Conservation (phyloP, 2,329 filamentous ascomycete genomes). For the Epichloe gansuensis region DNA sequence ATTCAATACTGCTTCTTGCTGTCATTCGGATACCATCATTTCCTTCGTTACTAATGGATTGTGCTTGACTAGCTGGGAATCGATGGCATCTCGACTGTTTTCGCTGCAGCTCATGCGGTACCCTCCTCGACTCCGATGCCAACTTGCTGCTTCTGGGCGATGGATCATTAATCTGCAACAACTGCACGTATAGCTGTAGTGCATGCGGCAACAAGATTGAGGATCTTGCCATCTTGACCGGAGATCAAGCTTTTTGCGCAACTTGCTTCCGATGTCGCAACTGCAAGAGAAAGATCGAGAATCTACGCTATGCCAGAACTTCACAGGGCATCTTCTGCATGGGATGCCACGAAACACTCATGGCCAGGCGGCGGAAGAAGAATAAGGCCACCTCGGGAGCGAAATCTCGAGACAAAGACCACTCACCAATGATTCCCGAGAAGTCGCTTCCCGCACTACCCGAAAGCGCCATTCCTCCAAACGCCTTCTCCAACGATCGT, state of each 20-base stretch:
- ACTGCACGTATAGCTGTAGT: conserved; percentile 97
- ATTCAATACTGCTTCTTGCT: too few species aligned
- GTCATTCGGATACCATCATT: neutral
- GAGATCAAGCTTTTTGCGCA: conserved; percentile 94
- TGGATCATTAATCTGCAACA: conserved; percentile 96
- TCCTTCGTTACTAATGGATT: conserved; percentile 11
- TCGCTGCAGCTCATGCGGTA: conserved; percentile 89
- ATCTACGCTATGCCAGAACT: conserved; percentile 90
- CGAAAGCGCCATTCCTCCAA: conserved; percentile 54
- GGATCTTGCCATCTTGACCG: conserved; percentile 91
- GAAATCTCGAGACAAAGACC: conserved; percentile 51
- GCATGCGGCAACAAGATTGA: conserved; percentile 97
- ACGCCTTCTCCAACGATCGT: conserved; percentile 49
- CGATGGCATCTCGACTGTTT: conserved; percentile 99
- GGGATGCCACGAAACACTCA: conserved; percentile 93
- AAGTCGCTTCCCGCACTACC: conserved; percentile 90
- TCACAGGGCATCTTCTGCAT: conserved; percentile 99
- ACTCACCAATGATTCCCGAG: conserved; percentile 61
- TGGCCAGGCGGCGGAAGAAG: conserved; percentile 84
- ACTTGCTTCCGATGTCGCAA: conserved; percentile 96
- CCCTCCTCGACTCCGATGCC: conserved; percentile 92
- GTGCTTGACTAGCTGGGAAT: conserved; percentile 57
- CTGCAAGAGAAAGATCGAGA: conserved; percentile 98
- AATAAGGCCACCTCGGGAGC: conserved; percentile 52
- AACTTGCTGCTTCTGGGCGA: conserved; percentile 95